Evolutionary conservation across 2,329 filamentous ascomycete species (phyloP).

Genomic region (Ascochyta lentis): DNA sequence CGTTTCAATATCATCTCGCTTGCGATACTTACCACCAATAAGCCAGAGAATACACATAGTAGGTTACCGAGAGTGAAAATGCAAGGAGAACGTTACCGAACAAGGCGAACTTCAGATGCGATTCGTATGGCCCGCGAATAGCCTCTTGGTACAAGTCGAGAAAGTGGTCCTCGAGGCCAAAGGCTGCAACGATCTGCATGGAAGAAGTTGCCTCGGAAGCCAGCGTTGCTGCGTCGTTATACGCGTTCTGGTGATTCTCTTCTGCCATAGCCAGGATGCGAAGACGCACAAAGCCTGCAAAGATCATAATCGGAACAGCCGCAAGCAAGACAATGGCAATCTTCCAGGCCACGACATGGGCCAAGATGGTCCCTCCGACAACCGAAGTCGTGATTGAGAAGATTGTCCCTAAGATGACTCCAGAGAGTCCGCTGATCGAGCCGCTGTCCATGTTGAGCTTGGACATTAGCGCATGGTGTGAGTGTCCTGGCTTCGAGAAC

Average conservation of each 20-base stretch:
- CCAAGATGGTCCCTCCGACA: slow-evolving; percentile 56
- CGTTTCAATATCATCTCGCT: slow-evolving; percentile 10
- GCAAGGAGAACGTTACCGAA: slow-evolving; percentile 53
- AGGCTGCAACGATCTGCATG: slow-evolving; percentile 64
- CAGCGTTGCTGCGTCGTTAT: slow-evolving; percentile 67
- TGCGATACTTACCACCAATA: slow-evolving; percentile 54
- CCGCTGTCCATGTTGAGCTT: slow-evolving; percentile 58
- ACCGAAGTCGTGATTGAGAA: slow-evolving; percentile 57
- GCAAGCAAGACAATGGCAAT: slow-evolving; percentile 59
- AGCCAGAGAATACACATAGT: slow-evolving; percentile 57
- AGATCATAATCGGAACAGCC: slow-evolving; percentile 57
- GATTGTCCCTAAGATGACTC: slow-evolving; percentile 59
- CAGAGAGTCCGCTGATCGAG: slow-evolving; percentile 56
- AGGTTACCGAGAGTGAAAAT: slow-evolving; percentile 54
- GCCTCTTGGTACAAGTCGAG: slow-evolving; percentile 47
- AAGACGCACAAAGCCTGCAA: slow-evolving; percentile 56
- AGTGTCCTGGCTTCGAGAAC: slow-evolving; percentile 54
- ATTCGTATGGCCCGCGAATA: slow-evolving; percentile 50
- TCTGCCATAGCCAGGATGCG: slow-evolving; percentile 64
- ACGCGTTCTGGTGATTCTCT: slow-evolving; percentile 68
- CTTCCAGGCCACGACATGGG: slow-evolving; percentile 58
- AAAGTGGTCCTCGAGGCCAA: slow-evolving; percentile 52
- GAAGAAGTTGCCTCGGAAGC: slow-evolving; percentile 71
- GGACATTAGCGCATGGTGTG: slow-evolving; percentile 54
- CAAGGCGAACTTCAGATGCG: slow-evolving; percentile 50